Conservation (phyloP, 2,329 filamentous ascomycete genomes). For the Trichophyton equinum region DNA sequence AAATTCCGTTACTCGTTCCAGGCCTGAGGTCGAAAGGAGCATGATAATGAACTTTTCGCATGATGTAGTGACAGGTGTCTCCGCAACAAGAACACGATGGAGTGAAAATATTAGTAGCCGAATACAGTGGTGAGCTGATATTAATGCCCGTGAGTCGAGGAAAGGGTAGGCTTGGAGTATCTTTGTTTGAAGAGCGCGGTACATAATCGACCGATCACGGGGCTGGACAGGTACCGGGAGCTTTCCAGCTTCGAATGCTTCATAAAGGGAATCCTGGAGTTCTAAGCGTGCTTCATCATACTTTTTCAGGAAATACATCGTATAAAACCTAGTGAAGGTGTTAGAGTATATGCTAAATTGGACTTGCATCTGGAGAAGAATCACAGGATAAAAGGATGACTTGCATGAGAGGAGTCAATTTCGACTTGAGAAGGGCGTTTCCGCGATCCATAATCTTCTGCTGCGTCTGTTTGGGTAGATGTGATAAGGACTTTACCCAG, state of each 20-base stretch:
- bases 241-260: constrained; percentile 27
- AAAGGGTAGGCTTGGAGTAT: constrained; percentile 31
- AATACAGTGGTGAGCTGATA: constrained; percentile 33
- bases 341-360: background rate
- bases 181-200: constrained; percentile 25
- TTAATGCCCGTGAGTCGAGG: constrained; percentile 27
- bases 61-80: constrained; percentile 17
- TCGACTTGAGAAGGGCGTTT: constrained; percentile 25
- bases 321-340: constrained; percentile 26
- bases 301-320: constrained; percentile 30
- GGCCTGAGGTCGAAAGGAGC: constrained; percentile 29
- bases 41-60: constrained; percentile 32
- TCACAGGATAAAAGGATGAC: constrained; percentile 8
- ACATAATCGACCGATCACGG: constrained; percentile 24
- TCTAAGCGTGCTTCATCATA: constrained; percentile 28
- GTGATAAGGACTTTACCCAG: constrained; percentile 22
- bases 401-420: constrained; percentile 32
- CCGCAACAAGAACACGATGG: constrained; percentile 26
- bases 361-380: background rate
- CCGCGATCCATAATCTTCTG: constrained; percentile 25
- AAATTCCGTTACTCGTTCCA: constrained; percentile 29
- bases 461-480: constrained; percentile 24
- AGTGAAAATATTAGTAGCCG: constrained; percentile 29
- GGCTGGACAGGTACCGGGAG: constrained; percentile 27
- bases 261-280: constrained; percentile 26